Base-by-base conservation (phyloP, 805 yeast species). In the Ogataea haglerorum region DNA sequence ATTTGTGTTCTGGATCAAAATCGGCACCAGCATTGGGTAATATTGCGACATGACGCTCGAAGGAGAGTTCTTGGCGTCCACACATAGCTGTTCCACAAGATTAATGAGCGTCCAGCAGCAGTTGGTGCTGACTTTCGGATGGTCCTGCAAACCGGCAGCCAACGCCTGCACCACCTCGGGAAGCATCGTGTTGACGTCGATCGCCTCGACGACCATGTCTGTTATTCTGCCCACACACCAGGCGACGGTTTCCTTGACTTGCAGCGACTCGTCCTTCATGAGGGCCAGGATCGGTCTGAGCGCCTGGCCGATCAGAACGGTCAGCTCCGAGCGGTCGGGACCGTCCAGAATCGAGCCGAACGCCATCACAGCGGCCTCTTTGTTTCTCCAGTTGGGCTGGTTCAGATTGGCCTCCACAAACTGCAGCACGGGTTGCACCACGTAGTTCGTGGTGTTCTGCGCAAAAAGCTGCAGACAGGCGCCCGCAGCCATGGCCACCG, bases 341-440 rank as follows among this genome's bases (percentile, higher is more conserved):
- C 99, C 99, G 54, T 89, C 98, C 54, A 93, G 73, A 45, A 93
- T 87, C 10, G 97, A 89, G 24, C 99, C 99, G 61, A 93, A 93
- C 0, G 99, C 97, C 99, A 93, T 93, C 5, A 93, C 96, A 2
- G 98, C 95, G 18, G 98, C 98, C 67, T 93, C 99, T 55, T 96
- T 82, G 40, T 78, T 67, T 64, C 93, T 78, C 99, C 99, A 93
- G 43, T 71, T 68, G 12, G 65, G 53, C 14, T 76, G 68, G 3
- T 64, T 63, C 39, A 93, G 75, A 58, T 86, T 85, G 33, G 75
- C 71, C 52, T 82, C 90, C 23, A 93, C 96, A 68, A 89, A 93
- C 41, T 72, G 75, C 48, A 93, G 66, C 4, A 95, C 85, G 30
- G 95, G 91, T 48, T 81, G 85, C 31, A 91, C 87, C 27, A 93